A percentile compares a stretch with the other conserved stretches of the same genome.
Conservation (phyloP, 345 rosid genomes). For the Citrus cavaleriei region DNA sequence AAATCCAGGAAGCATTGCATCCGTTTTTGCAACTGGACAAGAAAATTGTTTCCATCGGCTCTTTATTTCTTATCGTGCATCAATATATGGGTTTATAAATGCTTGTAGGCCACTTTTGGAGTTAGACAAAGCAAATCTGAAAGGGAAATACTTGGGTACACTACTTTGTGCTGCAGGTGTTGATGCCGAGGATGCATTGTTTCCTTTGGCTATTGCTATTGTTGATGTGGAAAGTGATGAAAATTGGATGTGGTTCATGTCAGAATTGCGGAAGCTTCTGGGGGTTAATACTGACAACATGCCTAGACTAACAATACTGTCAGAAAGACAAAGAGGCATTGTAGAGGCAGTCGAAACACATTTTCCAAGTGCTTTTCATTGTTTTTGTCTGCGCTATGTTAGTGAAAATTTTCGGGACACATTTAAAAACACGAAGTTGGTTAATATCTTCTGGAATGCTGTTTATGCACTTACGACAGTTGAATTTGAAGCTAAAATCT, state of each 20-base stretch:
- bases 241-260: constrained; percentile 98
- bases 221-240: constrained; percentile 84
- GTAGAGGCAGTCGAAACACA: constrained; percentile 97
- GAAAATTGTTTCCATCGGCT: constrained; percentile 97
- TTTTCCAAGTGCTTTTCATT: constrained; percentile 91
- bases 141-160: constrained; percentile 90
- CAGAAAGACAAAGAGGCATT: constrained; percentile 79
- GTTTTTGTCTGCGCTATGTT: constrained; percentile 85
- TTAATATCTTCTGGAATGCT: constrained; percentile 93
- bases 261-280: constrained; percentile 90
- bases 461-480: constrained; percentile 87
- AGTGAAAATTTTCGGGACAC: constrained; percentile 94
- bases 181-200: constrained; percentile 84
- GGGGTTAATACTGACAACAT: constrained; percentile 90
- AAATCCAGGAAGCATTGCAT: constrained; percentile 91
- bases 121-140: constrained; percentile 81
- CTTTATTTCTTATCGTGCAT: constrained; percentile 81
- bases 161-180: constrained; percentile 90
- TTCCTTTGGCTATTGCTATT: constrained; percentile 86
- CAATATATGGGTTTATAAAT: constrained; percentile 87
- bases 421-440: constrained; percentile 85
- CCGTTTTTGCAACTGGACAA: constrained; percentile 74
- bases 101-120: constrained; percentile 95
- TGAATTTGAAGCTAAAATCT: constrained; percentile 74
- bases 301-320: constrained; percentile 96